phyloP scores from a whole-genome alignment of 129 eudicot genomes.

The Escallonia rubra region DNA sequence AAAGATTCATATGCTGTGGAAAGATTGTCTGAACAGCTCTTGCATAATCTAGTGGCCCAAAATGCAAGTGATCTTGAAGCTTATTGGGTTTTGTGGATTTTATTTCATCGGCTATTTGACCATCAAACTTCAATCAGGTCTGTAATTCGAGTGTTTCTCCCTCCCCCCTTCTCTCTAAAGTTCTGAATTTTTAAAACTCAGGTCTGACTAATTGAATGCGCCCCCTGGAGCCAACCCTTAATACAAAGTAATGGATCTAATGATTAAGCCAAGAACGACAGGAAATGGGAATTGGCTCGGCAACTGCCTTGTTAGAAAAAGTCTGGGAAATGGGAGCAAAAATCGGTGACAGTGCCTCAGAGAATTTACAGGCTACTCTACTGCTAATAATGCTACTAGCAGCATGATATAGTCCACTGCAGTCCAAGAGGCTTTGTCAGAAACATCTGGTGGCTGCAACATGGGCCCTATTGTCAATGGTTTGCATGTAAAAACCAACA shows the following conservation, averaged over 20 bases:
- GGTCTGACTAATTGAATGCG: too few relatives aligned
- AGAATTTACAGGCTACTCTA: constrained; percentile 45
- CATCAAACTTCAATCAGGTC: constrained; percentile 67
- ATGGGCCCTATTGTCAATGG: neutral
- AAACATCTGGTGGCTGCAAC: constrained; percentile 8
- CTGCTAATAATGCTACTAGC: constrained; percentile 6
- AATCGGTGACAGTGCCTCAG: constrained; percentile 33
- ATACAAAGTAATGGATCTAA: neutral
- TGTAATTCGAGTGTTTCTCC: constrained; percentile 1
- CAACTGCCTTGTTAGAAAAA: constrained; percentile 48
- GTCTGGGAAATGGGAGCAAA: constrained; percentile 51
- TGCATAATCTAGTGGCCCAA: constrained; percentile 59
- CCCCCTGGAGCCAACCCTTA: too few relatives aligned
- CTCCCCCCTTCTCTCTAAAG: too few relatives aligned
- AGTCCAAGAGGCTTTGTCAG: constrained; percentile 13
- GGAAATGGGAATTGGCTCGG: constrained; percentile 18
- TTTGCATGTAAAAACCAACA: constrained; percentile 14
- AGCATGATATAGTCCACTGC: constrained; percentile 1
- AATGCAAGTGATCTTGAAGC: constrained; percentile 61
- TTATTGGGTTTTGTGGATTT: constrained; percentile 84
- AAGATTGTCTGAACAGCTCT: constrained; percentile 79
- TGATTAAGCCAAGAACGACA: constrained; percentile 17
- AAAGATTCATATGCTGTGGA: constrained; percentile 80
- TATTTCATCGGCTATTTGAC: constrained; percentile 53
- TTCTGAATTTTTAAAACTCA: too few relatives aligned